These are phyloP conservation scores for Leccinum angustisporum DNA, from an alignment of 1,284 basidiomycete species.

Conservation along the genomic window DNA sequence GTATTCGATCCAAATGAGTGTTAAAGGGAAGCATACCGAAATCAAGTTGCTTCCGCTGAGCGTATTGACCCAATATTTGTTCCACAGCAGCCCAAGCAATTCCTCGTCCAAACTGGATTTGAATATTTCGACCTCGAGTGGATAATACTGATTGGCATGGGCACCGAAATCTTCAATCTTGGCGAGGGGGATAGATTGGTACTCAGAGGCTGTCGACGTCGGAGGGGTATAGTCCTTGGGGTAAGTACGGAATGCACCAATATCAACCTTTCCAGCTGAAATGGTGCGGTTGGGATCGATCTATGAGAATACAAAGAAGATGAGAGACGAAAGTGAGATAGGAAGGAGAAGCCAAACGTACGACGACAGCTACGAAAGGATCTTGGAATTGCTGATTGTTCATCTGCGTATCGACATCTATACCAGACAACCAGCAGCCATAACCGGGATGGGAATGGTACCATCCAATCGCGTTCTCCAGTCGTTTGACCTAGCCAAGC, in stretches of 20 bases:
- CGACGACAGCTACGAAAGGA: conserved; percentile 96
- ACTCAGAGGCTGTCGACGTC: conserved; percentile 68
- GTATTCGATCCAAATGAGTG: not conserved
- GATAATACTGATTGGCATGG: conserved; percentile 96
- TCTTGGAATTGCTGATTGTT: conserved; percentile 95
- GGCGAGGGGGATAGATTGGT: conserved; percentile 90
- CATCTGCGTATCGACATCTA: conserved; percentile 94
- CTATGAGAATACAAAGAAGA: conserved; percentile 40
- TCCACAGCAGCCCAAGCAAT: conserved; percentile 90
- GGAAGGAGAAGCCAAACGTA: conserved; percentile 41
- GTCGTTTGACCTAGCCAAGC: conserved; percentile 62
- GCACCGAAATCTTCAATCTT: conserved; percentile 99
- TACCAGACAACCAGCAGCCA: conserved; percentile 96
- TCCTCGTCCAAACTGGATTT: conserved; percentile 87
- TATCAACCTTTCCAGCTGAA: conserved; percentile 96
- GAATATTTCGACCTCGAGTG: conserved; percentile 92
- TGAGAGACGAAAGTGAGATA: not conserved
- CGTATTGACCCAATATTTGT: conserved; percentile 99
- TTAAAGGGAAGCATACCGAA: conserved; percentile 56
- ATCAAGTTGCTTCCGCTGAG: conserved; percentile 89
- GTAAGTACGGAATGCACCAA: conserved; percentile 96
- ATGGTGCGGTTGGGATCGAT: conserved; percentile 98
- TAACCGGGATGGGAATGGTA: conserved; percentile 99
- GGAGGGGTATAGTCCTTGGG: conserved; percentile 90
- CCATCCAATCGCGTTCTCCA: conserved; percentile 96